phyloP scores from a whole-genome alignment of 1,284 basidiomycete genomes.

The Apiotrichum gamsii region DNA sequence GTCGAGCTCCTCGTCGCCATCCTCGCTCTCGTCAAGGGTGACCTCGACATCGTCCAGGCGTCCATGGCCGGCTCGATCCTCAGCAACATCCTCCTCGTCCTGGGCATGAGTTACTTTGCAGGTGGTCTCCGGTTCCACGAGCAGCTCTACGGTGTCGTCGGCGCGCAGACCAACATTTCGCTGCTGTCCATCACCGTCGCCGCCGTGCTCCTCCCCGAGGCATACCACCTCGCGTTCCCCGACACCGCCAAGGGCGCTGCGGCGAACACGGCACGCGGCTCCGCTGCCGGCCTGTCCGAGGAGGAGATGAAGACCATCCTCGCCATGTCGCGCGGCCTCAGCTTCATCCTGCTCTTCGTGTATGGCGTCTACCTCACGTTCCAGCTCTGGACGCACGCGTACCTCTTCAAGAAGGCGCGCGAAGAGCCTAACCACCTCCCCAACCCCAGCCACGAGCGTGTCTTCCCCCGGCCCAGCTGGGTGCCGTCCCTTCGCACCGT shows the following conservation, averaged over 20 bases:
- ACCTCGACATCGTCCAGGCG: constrained; percentile 74
- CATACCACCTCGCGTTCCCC: constrained; percentile 53
- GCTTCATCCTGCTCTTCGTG: constrained; percentile 56
- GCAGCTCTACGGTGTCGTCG: constrained; percentile 59
- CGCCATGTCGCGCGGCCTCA: constrained; percentile 51
- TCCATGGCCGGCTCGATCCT: constrained; percentile 58
- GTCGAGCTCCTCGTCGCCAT: constrained; percentile 59
- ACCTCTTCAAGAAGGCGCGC: constrained; percentile 51
- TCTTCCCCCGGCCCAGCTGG: constrained; percentile 46
- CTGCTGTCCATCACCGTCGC: constrained; percentile 64
- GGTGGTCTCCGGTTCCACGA: constrained; percentile 59
- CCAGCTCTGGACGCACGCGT: constrained; percentile 58
- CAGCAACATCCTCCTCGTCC: constrained; percentile 65
- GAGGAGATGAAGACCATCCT: constrained; percentile 42
- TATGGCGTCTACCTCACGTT: constrained; percentile 48
- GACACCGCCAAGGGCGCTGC: constrained; percentile 17
- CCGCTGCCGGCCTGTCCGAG: not conserved
- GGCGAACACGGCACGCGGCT: not conserved
- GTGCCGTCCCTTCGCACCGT: constrained; percentile 30
- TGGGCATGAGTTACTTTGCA: constrained; percentile 61
- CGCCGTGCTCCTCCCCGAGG: constrained; percentile 69
- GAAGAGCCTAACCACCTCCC: constrained; percentile 32
- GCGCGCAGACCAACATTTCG: constrained; percentile 73
- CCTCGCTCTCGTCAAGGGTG: constrained; percentile 70
- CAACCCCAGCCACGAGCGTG: constrained; percentile 30